phyloP scores from a whole-genome alignment of 1,284 basidiomycete species.

The Sporisorium graminicola region DNA sequence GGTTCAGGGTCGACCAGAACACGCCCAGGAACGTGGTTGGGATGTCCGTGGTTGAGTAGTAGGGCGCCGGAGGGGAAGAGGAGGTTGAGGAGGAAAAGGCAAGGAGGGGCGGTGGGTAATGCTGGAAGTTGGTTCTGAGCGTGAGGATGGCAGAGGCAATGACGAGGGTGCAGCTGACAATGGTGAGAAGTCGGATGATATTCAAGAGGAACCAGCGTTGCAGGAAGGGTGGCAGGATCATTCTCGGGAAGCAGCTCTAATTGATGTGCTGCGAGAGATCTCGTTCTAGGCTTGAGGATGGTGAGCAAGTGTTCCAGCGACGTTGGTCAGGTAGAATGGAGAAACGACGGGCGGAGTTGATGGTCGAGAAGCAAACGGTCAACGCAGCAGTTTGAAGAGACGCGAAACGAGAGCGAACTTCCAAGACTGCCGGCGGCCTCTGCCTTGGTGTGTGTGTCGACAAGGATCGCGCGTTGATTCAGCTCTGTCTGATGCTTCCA shows the following conservation, averaged over 20 bases:
- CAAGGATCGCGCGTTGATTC: slow-evolving; percentile 7
- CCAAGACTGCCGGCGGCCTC: neutral
- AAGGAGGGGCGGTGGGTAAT: slow-evolving; percentile 22
- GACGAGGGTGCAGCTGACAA: slow-evolving; percentile 35
- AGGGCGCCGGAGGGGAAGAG: slow-evolving; percentile 4
- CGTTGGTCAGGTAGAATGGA: neutral
- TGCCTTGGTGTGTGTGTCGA: slow-evolving; percentile 8
- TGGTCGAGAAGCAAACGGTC: neutral
- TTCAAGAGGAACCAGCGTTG: slow-evolving; percentile 52
- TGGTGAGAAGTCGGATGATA: slow-evolving; percentile 40
- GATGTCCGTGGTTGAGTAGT: slow-evolving; percentile 52
- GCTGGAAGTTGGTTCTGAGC: slow-evolving; percentile 26
- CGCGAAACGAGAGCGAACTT: neutral
- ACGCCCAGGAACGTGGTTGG: slow-evolving; percentile 54
- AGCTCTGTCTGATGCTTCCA: neutral
- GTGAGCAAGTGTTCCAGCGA: neutral
- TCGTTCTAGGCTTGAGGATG: neutral
- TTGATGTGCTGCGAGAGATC: neutral
- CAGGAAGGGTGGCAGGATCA: slow-evolving; percentile 43
- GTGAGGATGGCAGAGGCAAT: slow-evolving; percentile 32
- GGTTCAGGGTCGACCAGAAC: slow-evolving; percentile 58
- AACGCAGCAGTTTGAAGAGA: neutral
- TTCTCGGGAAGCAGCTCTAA: slow-evolving; percentile 2
- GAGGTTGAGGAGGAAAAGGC: neutral
- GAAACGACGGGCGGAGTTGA: neutral